Evolutionary conservation across 306 rosid genomes (phyloP).

Genomic region (Parietaria judaica): DNA sequence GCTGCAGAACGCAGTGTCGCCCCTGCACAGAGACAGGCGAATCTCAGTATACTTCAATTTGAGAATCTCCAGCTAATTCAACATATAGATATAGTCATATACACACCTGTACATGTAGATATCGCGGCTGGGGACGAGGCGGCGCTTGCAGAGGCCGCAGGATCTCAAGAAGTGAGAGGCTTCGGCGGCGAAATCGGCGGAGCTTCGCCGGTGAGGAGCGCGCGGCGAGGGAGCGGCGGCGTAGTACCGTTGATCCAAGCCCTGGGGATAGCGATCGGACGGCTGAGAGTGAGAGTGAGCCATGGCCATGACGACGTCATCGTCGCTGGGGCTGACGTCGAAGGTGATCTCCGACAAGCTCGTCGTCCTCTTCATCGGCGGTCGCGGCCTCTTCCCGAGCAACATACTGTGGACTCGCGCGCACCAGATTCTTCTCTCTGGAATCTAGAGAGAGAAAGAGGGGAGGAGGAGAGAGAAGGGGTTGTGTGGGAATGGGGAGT

Average conservation of each 20-base stretch:
- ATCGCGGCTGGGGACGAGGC: constrained; percentile 64
- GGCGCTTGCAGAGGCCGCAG: constrained; percentile 74
- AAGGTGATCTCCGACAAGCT: constrained; percentile 74
- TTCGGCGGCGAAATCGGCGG: constrained; percentile 30
- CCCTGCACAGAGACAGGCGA: constrained; percentile 34
- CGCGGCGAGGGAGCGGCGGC: constrained; percentile 28
- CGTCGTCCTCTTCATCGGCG: constrained; percentile 71
- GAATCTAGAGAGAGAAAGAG: constrained; percentile 14
- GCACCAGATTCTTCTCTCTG: not conserved
- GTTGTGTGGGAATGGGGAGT: constrained; percentile 24
- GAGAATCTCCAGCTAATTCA: too few species aligned
- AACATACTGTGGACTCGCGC: constrained; percentile 28
- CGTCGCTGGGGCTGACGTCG: constrained; percentile 39
- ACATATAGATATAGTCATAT: too few species aligned
- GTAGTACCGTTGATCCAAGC: constrained; percentile 23
- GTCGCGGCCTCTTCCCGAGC: constrained; percentile 79
- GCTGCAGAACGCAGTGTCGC: constrained; percentile 82
- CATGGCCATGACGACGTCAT: not conserved
- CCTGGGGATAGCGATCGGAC: constrained; percentile 21
- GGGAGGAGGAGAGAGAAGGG: not conserved
- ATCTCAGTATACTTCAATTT: too few species aligned
- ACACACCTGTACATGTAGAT: constrained; percentile 83
- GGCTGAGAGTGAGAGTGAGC: constrained; percentile 4
- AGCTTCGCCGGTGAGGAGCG: constrained; percentile 22
- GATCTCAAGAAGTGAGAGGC: constrained; percentile 50